Conservation (phyloP, 352 stramenopile species). For the Phytophthora foliorum region DNA sequence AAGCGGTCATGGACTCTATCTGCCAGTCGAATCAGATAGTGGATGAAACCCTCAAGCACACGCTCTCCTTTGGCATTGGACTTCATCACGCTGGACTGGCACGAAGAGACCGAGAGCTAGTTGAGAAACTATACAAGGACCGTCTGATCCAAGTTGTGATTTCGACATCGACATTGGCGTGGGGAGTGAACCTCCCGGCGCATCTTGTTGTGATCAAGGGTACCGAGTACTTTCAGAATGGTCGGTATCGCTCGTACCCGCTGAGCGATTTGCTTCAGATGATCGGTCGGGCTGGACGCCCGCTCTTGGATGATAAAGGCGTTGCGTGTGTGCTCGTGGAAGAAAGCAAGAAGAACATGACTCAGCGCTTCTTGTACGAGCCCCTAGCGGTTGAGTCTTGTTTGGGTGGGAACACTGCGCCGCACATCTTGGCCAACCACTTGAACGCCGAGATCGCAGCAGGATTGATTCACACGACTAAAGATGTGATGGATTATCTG, state of each 20-base stretch:
- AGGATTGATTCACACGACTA: constrained; percentile 87
- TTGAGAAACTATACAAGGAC: constrained; percentile 97
- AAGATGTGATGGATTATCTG: constrained; percentile 96
- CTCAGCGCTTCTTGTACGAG: constrained; percentile 98
- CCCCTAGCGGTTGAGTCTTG: constrained; percentile 98
- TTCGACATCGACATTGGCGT: constrained; percentile 94
- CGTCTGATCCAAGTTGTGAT: constrained; percentile 98
- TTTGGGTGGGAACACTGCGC: constrained; percentile 85
- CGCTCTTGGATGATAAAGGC: constrained; percentile 96
- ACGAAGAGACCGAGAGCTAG: constrained; percentile 93
- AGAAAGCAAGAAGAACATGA: constrained; percentile 99
- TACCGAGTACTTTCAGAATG: constrained; percentile 97
- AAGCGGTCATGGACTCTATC: constrained; percentile 91
- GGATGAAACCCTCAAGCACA: constrained; percentile 95
- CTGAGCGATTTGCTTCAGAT: constrained; percentile 99
- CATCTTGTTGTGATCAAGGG: constrained; percentile 99
- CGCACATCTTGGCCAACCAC: constrained; percentile 81
- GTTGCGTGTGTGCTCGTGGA: constrained; percentile 98
- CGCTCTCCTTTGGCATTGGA: constrained; percentile 97
- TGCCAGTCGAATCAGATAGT: constrained; percentile 84
- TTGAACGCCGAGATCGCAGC: constrained; percentile 97
- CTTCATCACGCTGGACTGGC: constrained; percentile 96
- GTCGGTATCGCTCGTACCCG: constrained; percentile 98
- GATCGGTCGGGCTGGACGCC: constrained; percentile 98
- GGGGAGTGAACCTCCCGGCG: constrained; percentile 97